phyloP scores from a whole-genome alignment of 305 asterid species.

The Fraxinus angustifolia region DNA sequence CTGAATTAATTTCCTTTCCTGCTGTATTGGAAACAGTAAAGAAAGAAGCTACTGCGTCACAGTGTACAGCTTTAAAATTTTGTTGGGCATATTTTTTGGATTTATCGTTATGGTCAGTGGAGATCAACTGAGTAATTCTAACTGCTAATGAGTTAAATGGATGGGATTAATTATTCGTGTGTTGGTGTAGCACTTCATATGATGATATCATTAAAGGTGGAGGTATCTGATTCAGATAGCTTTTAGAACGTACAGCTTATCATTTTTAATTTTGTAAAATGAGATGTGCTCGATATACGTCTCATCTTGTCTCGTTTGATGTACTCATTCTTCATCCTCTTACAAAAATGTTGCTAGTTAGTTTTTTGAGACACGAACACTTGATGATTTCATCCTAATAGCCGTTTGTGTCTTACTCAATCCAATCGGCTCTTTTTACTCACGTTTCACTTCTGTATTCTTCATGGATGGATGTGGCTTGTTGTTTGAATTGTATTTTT shows the following conservation, averaged over 20 bases:
- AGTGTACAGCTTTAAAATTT: constrained; percentile 12
- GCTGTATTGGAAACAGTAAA: neutral
- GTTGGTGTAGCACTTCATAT: constrained; percentile 3
- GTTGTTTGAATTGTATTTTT: neutral
- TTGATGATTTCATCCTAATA: constrained; percentile 15
- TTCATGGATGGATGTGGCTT: neutral
- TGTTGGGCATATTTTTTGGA: constrained; percentile 11
- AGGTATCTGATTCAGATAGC: neutral
- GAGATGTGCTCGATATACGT: neutral
- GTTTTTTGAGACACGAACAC: constrained; percentile 2
- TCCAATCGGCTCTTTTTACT: neutral
- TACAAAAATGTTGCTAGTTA: neutral
- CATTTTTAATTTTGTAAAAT: constrained; percentile 1
- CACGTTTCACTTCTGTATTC: neutral
- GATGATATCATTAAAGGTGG: neutral
- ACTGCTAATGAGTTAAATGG: neutral
- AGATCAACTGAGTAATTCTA: neutral
- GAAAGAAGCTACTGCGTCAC: neutral
- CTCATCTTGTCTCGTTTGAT: neutral
- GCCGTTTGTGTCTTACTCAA: constrained; percentile 3
- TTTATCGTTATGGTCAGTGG: constrained; percentile 7
- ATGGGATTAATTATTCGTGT: constrained; percentile 8
- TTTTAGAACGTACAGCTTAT: constrained; percentile 4
- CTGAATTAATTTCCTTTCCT: neutral
- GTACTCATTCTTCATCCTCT: neutral